Base-by-base conservation (phyloP, 1,139 yeast species). In the Yamadazyma taylorii region DNA sequence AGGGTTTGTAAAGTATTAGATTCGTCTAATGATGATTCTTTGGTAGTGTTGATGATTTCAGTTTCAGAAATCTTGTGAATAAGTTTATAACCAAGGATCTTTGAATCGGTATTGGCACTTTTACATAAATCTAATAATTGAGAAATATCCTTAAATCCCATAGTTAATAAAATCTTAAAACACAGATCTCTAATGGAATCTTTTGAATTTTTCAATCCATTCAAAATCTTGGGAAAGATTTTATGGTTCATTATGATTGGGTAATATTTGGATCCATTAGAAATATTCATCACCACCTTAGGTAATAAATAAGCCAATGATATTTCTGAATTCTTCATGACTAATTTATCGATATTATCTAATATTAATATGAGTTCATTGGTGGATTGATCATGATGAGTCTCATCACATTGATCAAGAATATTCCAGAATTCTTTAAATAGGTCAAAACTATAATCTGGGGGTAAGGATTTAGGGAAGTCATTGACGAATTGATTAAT, bases 321-420 rank as follows among this genome's bases (percentile, higher is more conserved):
- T 25, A 69, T 62, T 55, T 89, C 97, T 0, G 97, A 85, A 3
- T 96, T 80, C 56, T 97, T 77, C 52, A 92, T 69, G 35, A 85
- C 72, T 1, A 94, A 77, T 55, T 86, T 89, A 48, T 87, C 92
- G 35, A 90, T 55, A 13, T 75, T 69, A 12, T 56, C 59, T 39
- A 85, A 69, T 11, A 69, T 68, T 1, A 66, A 69, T n/a, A 59
- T 55, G 4, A 63, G 51, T 5, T 81, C 55, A 42, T 71, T 68
- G 12, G 69, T 69, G 14, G 57, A 50, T 17, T 78, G 53, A 28
- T 40, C 42, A 21, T 19, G 21, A n/a, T n/a, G n/a, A n/a, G n/a
- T n/a, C n/a, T n/a, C n/a, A n/a, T n/a, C n/a, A n/a, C n/a, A n/a
- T 19, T 19, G 21, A 19, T 45, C 46, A 2, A 30, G 15, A 19